Evolutionary conservation across 2,329 filamentous ascomycete species (phyloP).

Genomic region (Chrysosporium keratinophilum): DNA sequence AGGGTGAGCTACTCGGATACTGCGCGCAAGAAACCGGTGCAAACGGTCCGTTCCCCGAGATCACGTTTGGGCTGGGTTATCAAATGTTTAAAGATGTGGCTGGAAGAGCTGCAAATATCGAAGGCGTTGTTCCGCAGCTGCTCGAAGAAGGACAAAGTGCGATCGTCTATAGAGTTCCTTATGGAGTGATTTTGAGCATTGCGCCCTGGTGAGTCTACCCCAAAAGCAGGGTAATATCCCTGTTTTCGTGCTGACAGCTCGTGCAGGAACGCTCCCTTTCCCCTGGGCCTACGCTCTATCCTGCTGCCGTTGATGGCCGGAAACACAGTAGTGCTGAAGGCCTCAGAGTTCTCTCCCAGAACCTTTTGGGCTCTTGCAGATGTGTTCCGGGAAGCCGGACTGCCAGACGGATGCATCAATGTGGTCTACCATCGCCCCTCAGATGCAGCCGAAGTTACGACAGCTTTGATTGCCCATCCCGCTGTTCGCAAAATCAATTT

Average conservation of each 20-base stretch:
- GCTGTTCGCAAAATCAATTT: constrained; percentile 66
- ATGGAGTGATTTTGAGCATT: constrained; percentile 67
- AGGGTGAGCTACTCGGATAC: constrained; percentile 51
- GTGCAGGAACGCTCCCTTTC: constrained; percentile 45
- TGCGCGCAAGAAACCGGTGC: constrained; percentile 52
- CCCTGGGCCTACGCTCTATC: constrained; percentile 42
- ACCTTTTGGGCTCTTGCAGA: constrained; percentile 53
- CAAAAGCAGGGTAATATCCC: background rate
- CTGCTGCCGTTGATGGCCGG: constrained; percentile 57
- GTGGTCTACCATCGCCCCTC: constrained; percentile 51
- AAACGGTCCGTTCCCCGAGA: constrained; percentile 27
- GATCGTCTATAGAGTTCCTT: constrained; percentile 63
- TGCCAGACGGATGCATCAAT: constrained; percentile 66
- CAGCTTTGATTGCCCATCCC: constrained; percentile 55
- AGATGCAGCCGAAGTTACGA: constrained; percentile 57
- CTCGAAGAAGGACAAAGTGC: constrained; percentile 45
- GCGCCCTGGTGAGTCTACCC: constrained; percentile 59
- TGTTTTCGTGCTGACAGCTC: background rate
- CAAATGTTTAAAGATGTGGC: constrained; percentile 42
- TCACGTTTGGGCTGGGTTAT: constrained; percentile 28
- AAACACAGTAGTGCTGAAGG: constrained; percentile 68
- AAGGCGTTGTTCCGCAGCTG: constrained; percentile 41
- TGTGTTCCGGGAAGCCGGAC: constrained; percentile 60
- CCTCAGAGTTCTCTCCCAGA: constrained; percentile 56
- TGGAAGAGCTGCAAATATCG: constrained; percentile 39